Evolutionary conservation across 2,329 filamentous ascomycete genomes (phyloP).

Genomic region (Didymella sp.): DNA sequence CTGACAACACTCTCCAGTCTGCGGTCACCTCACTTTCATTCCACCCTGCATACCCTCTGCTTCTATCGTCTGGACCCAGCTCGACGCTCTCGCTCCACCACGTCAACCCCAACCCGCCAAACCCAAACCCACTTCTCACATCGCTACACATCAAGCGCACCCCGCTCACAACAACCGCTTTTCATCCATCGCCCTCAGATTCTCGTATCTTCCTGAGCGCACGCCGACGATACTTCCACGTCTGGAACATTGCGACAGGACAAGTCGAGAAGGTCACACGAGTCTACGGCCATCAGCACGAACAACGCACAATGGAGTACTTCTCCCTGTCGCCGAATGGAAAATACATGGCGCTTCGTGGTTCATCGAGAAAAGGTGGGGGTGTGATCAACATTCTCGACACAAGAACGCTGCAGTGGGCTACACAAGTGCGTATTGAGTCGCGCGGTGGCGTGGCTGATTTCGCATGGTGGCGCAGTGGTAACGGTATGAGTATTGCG

Average conservation of each 20-base stretch:
- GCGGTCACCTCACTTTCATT: constrained; percentile 85
- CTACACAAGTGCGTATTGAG: constrained; percentile 81
- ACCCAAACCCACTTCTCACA: constrained; percentile 86
- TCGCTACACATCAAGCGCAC: constrained; percentile 86
- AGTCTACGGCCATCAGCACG: constrained; percentile 75
- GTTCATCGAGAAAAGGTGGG: constrained; percentile 81
- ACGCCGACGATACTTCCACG: constrained; percentile 88
- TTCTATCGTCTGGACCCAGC: constrained; percentile 86
- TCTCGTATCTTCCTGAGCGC: constrained; percentile 88
- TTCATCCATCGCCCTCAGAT: constrained; percentile 71
- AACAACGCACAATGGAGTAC: constrained; percentile 88
- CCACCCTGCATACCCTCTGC: constrained; percentile 85
- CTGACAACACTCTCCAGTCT: constrained; percentile 54
- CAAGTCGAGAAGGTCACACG: constrained; percentile 81
- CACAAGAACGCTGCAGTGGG: constrained; percentile 83
- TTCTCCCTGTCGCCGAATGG: constrained; percentile 90
- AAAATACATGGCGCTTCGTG: constrained; percentile 81
- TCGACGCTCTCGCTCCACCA: constrained; percentile 90
- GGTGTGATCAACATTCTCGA: constrained; percentile 87
- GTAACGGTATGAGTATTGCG: constrained; percentile 79
- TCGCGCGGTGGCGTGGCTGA: constrained; percentile 84
- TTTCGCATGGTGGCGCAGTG: constrained; percentile 90
- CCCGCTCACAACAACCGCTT: constrained; percentile 83
- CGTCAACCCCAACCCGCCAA: constrained; percentile 75
- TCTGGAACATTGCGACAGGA: constrained; percentile 87